Conservation (phyloP, 192 early-diverging fungal species). For the Pilaira anomala region DNA sequence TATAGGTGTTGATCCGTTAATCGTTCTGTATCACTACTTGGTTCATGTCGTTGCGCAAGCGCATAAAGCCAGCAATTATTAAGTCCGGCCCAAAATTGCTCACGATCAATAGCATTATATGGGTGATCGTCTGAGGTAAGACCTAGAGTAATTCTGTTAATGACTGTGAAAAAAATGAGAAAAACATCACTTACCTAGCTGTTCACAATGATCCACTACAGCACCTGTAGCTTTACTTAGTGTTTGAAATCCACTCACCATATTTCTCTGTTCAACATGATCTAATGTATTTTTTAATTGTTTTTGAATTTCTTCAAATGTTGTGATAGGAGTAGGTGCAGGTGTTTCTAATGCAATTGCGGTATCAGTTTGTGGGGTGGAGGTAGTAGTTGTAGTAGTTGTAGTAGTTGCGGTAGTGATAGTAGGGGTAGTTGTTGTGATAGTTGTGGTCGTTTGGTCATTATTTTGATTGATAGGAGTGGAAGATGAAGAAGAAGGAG, state of each 20-base stretch:
- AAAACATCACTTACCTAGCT: slow-evolving; percentile 43
- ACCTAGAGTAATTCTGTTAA: slow-evolving; percentile 22
- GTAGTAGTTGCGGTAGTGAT: too few species aligned
- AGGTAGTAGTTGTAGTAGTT: too few species aligned
- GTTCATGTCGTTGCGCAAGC: slow-evolving; percentile 51
- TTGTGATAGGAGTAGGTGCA: slow-evolving; percentile 21
- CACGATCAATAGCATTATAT: slow-evolving; percentile 54
- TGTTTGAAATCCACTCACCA: slow-evolving; percentile 68
- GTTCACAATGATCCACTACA: slow-evolving; percentile 64
- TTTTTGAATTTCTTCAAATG: slow-evolving; percentile 52
- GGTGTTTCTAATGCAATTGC: too few species aligned
- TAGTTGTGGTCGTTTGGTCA: too few species aligned
- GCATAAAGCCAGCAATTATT: slow-evolving; percentile 78
- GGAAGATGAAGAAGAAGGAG: too few species aligned
- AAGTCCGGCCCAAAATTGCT: slow-evolving; percentile 70
- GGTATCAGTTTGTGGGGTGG: too few species aligned
- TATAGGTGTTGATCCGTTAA: slow-evolving; percentile 56
- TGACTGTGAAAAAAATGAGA: neutral
- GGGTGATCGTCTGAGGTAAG: slow-evolving; percentile 59
- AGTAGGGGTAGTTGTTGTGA: too few species aligned
- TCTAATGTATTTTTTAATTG: slow-evolving; percentile 65
- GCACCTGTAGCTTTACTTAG: slow-evolving; percentile 62
- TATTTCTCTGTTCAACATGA: slow-evolving; percentile 55
- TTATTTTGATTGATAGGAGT: too few species aligned
- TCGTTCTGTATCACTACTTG: slow-evolving; percentile 48